Percentiles rank a stretch among this genome's conserved stretches.
Evolutionary conservation across 176 grass and related monocot genomes (phyloP).

Genomic region (Metroxylon sagu): DNA sequence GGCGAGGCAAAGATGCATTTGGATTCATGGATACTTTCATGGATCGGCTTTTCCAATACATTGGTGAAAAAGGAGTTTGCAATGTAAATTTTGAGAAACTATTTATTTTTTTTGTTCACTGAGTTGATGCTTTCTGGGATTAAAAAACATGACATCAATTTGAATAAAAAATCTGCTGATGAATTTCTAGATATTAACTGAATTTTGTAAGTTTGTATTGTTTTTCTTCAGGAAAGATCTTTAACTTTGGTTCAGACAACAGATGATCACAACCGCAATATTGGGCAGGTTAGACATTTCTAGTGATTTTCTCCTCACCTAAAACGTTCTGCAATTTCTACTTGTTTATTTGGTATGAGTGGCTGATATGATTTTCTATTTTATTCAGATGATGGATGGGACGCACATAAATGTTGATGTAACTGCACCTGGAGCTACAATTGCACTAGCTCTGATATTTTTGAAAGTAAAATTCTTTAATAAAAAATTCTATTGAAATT

Average conservation of each 20-base stretch:
- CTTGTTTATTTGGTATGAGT: neutral
- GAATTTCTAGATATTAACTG: constrained; percentile 1
- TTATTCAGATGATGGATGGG: constrained; percentile 76
- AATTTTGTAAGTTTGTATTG: neutral
- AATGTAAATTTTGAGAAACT: constrained; percentile 39
- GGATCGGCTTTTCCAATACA: constrained; percentile 78
- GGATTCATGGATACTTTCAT: constrained; percentile 80
- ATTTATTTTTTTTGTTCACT: neutral
- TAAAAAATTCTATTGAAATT: too few species aligned
- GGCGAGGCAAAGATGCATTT: constrained; percentile 60
- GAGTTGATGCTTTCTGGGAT: constrained; percentile 8
- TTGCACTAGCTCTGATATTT: constrained; percentile 90
- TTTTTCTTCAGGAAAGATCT: constrained; percentile 49
- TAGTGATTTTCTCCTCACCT: neutral
- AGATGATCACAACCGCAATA: constrained; percentile 51
- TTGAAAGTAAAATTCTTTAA: constrained; percentile 52
- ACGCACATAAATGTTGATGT: constrained; percentile 90
- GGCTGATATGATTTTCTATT: constrained; percentile 3
- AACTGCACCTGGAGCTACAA: constrained; percentile 91
- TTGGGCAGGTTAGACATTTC: constrained; percentile 39
- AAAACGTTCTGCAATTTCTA: neutral
- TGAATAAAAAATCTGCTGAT: too few species aligned
- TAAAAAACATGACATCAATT: too few species aligned
- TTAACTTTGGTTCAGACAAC: constrained; percentile 25
- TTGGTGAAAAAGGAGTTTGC: constrained; percentile 70